Evolutionary conservation across 495 filamentous ascomycete species (phyloP), one percentile per base, ranked within the genome.

Genomic region (Cenococcum geophilum): DNA sequence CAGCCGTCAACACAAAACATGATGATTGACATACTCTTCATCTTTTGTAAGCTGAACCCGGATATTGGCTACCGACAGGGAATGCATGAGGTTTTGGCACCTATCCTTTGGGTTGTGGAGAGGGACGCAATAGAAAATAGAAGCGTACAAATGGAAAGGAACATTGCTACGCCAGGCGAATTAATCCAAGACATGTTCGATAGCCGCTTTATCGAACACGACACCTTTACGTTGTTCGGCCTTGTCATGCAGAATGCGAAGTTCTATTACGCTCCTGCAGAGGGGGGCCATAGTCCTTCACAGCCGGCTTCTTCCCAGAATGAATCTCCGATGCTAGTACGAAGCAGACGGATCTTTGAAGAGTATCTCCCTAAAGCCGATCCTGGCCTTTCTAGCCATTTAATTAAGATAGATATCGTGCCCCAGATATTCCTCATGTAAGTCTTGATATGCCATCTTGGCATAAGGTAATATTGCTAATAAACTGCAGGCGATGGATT

Each of bases 401-500:
- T 99, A 25, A 86, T 84, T 57, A 82, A 84, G 51, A 85, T 96
- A 40, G 92, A 97, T 53, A 85, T 99, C 62, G 73, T 97, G n/a
- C 95, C 93, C 2, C 93, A 99, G 64, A 88, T 99, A 49, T 99
- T 97, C 71, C 74, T 98, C 35, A 95, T 97, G 87, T 92, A 73
- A 75, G 84, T 76, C 9, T n/a, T 8, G 10, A 59, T n/a, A 22
- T 50, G 18, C 23, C 25, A 49, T 32, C 4, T 6, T 45, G 50
- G 32, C 34, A 40, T 10, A 18, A 54, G 14, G 53, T 14, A 1
- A 5, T 22, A 43, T 18, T 1, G 21, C 25, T 56, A 36, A 56
- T 36, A 5, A 37, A 21, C 5, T 36, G 23, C 60, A 95, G 90
- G 64, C 90, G 93, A 51, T 99, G 93, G 93, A 88, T 97, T 58